Conservation (phyloP, 768 basidiomycete species). For the Boletus subcaerulescens region DNA sequence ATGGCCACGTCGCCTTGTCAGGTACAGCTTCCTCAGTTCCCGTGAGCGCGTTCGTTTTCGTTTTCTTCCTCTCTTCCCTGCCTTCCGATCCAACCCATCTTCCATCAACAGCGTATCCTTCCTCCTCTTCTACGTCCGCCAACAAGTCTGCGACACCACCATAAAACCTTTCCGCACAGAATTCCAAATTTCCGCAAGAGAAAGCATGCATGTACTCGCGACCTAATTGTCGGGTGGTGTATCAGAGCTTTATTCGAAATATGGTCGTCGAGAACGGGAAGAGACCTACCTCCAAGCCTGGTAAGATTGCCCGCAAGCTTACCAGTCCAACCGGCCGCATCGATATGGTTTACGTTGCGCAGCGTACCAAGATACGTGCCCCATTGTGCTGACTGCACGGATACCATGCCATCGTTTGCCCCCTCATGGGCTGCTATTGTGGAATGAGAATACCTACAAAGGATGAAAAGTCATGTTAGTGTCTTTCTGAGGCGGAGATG, state of each 20-base stretch:
- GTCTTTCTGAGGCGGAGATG: background rate
- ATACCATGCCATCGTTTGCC: slow-evolving; percentile 92
- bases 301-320: slow-evolving; percentile 28
- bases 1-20: too few relatives aligned
- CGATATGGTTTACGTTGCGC: slow-evolving; percentile 85
- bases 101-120: slow-evolving; percentile 27
- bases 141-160: slow-evolving; percentile 77
- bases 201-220: slow-evolving; percentile 85
- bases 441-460: slow-evolving; percentile 60
- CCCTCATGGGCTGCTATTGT: slow-evolving; percentile 86
- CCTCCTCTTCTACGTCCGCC: slow-evolving; percentile 71
- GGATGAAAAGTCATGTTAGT: background rate
- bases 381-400: slow-evolving; percentile 85
- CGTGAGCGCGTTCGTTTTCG: background rate
- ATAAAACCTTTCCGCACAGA: slow-evolving; percentile 91
- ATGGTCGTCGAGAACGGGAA: background rate
- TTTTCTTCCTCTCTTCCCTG: slow-evolving; percentile 14
- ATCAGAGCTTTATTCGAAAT: background rate
- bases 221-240: slow-evolving; percentile 6
- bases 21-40: background rate
- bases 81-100: slow-evolving; percentile 20
- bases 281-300: slow-evolving; percentile 19
- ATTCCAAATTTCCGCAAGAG: slow-evolving; percentile 86
- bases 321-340: slow-evolving; percentile 86
- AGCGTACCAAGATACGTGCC: slow-evolving; percentile 97